Evolutionary conservation across 75 land plant genomes (phyloP).

Genomic region (Cryptomeria japonica): DNA sequence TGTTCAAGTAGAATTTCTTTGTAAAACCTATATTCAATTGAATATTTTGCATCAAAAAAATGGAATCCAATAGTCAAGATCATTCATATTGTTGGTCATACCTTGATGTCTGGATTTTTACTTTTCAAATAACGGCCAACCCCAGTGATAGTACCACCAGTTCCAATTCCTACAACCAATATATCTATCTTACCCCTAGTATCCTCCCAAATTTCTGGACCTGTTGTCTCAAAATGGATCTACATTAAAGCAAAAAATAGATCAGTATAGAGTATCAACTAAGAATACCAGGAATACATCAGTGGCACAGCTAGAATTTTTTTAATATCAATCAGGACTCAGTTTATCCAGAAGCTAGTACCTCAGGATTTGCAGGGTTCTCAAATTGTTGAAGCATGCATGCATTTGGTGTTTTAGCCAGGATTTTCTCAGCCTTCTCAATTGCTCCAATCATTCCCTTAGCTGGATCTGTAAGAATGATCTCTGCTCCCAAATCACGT

Average conservation of each 20-base stretch:
- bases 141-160: constrained; percentile 81
- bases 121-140: constrained; percentile 59
- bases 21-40: background rate
- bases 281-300: background rate
- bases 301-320: background rate
- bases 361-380: constrained; percentile 49
- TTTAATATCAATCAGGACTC: background rate
- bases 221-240: constrained; percentile 77
- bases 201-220: constrained; percentile 87
- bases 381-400: constrained; percentile 62
- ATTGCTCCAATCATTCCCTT: constrained; percentile 51
- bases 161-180: constrained; percentile 66
- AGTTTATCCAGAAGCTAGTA: background rate
- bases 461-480: constrained; percentile 42
- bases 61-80: background rate
- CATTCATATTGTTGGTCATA: constrained; percentile 13
- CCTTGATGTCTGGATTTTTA: constrained; percentile 69
- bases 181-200: constrained; percentile 66
- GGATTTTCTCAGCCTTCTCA: constrained; percentile 46
- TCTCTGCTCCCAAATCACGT: constrained; percentile 50
- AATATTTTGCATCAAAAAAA: background rate
- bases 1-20: background rate
- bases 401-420: constrained; percentile 28
- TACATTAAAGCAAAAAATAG: constrained; percentile 17
- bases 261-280: background rate